Evolutionary conservation across 306 rosid genomes (phyloP).

Genomic region (Abrus precatorius): DNA sequence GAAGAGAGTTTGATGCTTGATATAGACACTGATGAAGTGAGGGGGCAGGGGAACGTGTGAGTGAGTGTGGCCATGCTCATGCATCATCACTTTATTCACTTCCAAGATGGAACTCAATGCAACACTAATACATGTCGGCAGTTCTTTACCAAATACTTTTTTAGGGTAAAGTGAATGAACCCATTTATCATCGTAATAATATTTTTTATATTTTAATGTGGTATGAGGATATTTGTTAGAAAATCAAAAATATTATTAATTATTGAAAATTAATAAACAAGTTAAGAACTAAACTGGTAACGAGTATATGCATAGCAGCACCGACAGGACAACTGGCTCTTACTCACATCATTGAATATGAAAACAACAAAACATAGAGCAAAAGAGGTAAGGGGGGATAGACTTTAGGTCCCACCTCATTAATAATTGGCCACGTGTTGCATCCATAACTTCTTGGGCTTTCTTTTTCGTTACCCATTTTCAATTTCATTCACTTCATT

Average conservation of each 20-base stretch:
- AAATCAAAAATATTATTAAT: too few relatives aligned
- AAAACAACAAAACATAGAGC: background rate
- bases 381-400: background rate
- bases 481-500: too few relatives aligned
- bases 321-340: conserved; percentile 30
- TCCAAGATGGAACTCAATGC: background rate
- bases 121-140: conserved; percentile 15
- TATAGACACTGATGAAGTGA: background rate
- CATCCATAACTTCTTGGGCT: background rate
- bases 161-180: too few relatives aligned
- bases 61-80: background rate
- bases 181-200: too few relatives aligned
- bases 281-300: too few relatives aligned
- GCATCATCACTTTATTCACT: background rate
- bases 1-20: background rate
- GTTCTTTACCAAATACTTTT: background rate
- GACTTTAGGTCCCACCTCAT: background rate
- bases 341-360: conserved; percentile 2
- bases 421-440: conserved; percentile 10
- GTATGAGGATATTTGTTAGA: too few relatives aligned
- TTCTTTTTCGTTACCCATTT: too few relatives aligned
- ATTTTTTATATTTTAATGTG: too few relatives aligned
- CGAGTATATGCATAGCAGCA: background rate
- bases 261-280: too few relatives aligned
- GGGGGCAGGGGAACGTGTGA: conserved; percentile 37